A percentile compares a stretch with the other conserved stretches of the same genome.
These are phyloP conservation scores for Potentilla sterilis DNA, from an alignment of 306 rosid genomes.

Conservation along the genomic window DNA sequence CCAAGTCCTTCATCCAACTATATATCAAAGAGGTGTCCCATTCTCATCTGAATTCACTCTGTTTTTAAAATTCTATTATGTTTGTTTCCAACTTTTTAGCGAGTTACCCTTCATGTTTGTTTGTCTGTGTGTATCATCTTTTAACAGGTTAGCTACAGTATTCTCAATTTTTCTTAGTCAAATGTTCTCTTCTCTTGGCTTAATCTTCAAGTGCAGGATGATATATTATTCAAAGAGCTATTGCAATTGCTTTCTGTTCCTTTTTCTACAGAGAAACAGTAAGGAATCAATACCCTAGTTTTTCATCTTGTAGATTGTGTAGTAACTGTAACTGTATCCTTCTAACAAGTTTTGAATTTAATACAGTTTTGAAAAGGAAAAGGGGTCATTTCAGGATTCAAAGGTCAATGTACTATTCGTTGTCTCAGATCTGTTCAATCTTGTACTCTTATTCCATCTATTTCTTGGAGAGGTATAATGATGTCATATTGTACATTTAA, in stretches of 20 bases:
- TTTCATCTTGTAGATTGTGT: conserved; percentile 4
- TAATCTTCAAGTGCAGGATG: conserved; percentile 62
- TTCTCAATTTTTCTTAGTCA: not conserved
- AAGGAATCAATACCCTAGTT: conserved; percentile 34
- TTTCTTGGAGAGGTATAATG: conserved; percentile 71
- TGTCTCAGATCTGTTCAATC: conserved; percentile 61
- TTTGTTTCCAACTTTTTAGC: not conserved
- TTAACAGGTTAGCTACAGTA: not conserved
- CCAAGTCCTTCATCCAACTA: conserved; percentile 71
- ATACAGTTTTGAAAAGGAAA: conserved; percentile 43
- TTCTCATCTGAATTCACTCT: not conserved
- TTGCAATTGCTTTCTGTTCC: conserved; percentile 60
- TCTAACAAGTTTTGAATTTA: conserved; percentile 27
- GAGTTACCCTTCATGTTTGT: not conserved
- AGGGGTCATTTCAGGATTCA: conserved; percentile 35
- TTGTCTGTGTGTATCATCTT: not conserved
- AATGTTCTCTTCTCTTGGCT: conserved; percentile 14
- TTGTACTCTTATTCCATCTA: conserved; percentile 69
- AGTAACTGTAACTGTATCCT: conserved; percentile 9
- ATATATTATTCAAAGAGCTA: conserved; percentile 77
- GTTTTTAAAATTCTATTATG: not conserved
- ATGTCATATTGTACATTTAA: not conserved
- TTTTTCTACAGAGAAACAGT: conserved; percentile 47
- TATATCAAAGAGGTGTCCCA: conserved; percentile 71
- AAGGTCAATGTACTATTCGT: conserved; percentile 43